Conservation (phyloP, 225 moss, liverwort and hornwort species). For the Bryum argenteum region DNA sequence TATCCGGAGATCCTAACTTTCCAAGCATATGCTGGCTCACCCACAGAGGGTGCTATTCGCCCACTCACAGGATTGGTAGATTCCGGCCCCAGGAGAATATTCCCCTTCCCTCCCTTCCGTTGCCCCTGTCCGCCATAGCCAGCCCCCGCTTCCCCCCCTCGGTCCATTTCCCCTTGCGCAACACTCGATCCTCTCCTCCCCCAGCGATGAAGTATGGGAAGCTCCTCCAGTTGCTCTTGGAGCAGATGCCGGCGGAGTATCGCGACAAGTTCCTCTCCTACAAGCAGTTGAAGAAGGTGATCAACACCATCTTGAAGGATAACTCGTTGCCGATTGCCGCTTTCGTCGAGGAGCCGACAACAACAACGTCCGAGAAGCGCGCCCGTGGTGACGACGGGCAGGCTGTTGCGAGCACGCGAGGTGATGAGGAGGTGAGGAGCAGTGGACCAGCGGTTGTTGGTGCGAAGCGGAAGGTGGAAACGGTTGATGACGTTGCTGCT, state of each 20-base stretch:
- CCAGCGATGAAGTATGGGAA: constrained; percentile 56
- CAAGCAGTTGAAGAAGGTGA: constrained; percentile 81
- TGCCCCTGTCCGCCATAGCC: constrained; percentile 11
- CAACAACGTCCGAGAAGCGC: constrained; percentile 25
- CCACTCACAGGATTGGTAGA: not conserved
- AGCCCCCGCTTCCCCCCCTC: not conserved
- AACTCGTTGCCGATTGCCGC: constrained; percentile 57
- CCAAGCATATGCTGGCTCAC: not conserved
- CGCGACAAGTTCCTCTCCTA: constrained; percentile 75
- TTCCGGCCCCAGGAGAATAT: not conserved
- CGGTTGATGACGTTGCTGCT: not conserved
- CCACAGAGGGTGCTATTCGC: not conserved
- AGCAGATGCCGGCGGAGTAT: constrained; percentile 53
- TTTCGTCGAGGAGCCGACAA: constrained; percentile 36
- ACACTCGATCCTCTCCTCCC: not conserved
- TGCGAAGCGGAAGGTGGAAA: constrained; percentile 24
- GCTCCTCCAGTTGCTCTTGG: constrained; percentile 46
- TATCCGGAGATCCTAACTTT: not conserved
- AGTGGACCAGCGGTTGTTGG: constrained; percentile 6
- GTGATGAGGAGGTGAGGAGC: not conserved
- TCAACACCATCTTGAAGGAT: constrained; percentile 53
- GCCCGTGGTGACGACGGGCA: constrained; percentile 17
- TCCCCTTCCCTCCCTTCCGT: not conserved
- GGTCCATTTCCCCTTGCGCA: not conserved
- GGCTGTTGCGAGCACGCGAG: not conserved